Base-by-base conservation (phyloP, 768 basidiomycete genomes). In the Omphalotus guepiniiformis region DNA sequence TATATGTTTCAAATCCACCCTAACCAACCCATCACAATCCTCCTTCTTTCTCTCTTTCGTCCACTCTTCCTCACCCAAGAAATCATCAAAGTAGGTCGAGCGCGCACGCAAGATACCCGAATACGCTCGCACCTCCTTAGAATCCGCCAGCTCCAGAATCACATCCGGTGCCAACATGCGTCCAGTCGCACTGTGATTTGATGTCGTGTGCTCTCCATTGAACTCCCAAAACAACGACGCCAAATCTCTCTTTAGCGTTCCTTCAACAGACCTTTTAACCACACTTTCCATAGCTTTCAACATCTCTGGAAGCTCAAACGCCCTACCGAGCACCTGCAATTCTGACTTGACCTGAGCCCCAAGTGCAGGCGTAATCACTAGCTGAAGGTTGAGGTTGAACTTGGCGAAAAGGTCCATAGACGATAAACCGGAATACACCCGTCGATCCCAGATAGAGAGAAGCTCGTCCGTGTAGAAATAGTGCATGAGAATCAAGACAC, bases 381-480 rank as follows among this genome's bases (percentile, higher is more conserved):
- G 49, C 13, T 39, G 49, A 6, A 58, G 48, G 30, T 32, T 32
- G 30, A 9, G 9, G 9, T 9, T 9, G n/a, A 32, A 9, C n/a
- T 32, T 32, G n/a, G 37, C n/a, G 3, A 6, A 27, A 27, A 27
- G 38, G 3, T 32, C n/a, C 9, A 5, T 11, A 3, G 35, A 37
- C 25, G 72, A 68, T 2, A 85, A 63, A 1, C 66, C 61, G 0
- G 66, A 53, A 4, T 67, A 72, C 9, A 89, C 72, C 15, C 92
- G 79, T 11, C 74, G 71, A 60, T 98, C 93, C 90, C 93, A 94
- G 12, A 93, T 63, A 0, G 90, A 82, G 9, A 90, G 69, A 1
- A 94, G 63, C 32, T 83, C 77, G 61, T 99, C 95, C 1, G 88
- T 77, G 64, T 97, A 97, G n/a, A 97, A 64, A 58, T 93, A 97